Percentiles rank a stretch among this genome's conserved stretches.
Evolutionary conservation across 768 basidiomycete genomes (phyloP).

Genomic region (Lentinula sp.): DNA sequence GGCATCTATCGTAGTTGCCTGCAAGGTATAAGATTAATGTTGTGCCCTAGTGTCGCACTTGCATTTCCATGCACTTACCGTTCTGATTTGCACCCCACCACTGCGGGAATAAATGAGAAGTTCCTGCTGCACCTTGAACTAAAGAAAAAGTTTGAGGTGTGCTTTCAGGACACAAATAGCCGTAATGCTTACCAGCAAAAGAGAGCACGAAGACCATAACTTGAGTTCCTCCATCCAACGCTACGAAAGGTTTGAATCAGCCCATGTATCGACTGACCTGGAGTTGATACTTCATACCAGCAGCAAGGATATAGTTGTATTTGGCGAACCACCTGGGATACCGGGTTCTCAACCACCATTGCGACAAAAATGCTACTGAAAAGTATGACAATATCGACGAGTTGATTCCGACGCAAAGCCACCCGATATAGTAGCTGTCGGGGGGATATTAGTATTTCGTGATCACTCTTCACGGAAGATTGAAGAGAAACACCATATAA

Average conservation of each 20-base stretch:
- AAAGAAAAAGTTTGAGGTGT: not conserved
- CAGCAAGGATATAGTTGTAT: constrained; percentile 46
- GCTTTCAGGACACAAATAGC: not conserved
- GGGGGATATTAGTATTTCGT: too few species aligned
- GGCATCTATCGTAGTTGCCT: constrained; percentile 12
- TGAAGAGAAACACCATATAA: constrained; percentile 20
- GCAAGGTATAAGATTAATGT: not conserved
- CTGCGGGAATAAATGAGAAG: constrained; percentile 41
- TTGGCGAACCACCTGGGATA: constrained; percentile 42
- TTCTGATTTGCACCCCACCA: constrained; percentile 57
- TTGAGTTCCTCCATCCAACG: constrained; percentile 18
- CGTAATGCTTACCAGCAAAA: constrained; percentile 17
- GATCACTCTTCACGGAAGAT: too few species aligned
- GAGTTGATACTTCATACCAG: constrained; percentile 16
- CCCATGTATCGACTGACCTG: too few species aligned
- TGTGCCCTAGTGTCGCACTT: too few species aligned
- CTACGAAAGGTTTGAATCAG: constrained; percentile 7
- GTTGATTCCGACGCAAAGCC: constrained; percentile 52
- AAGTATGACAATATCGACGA: constrained; percentile 42
- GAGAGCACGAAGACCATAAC: constrained; percentile 26
- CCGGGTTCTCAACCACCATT: constrained; percentile 37
- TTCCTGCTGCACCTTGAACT: constrained; percentile 46
- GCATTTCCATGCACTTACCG: constrained; percentile 20
- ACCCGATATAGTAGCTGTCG: constrained; percentile 34
- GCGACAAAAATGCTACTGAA: constrained; percentile 38